A percentile compares a stretch with the other conserved stretches of the same genome.
Evolutionary conservation across 208 protist species (phyloP).

Genomic region (Leishmania major): DNA sequence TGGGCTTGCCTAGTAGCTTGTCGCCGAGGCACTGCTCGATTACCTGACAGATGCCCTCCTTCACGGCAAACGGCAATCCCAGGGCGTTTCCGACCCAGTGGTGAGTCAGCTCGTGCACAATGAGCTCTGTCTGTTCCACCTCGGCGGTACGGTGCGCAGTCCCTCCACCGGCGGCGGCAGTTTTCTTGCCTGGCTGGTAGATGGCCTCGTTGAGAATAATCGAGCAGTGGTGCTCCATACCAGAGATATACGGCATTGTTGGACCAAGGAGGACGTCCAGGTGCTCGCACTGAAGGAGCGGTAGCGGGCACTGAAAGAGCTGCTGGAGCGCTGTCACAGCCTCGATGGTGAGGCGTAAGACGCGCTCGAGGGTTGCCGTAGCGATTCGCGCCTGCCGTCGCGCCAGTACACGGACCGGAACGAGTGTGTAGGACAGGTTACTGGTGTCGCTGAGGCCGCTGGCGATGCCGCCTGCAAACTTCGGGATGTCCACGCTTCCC

Average conservation of each 20-base stretch:
- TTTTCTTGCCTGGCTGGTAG: constrained; percentile 25
- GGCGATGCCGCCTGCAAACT: background rate
- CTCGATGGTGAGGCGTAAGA: constrained; percentile 37
- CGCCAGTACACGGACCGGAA: constrained; percentile 32
- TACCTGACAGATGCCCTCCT: constrained; percentile 88
- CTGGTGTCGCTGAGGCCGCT: background rate
- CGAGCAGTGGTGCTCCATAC: constrained; percentile 89
- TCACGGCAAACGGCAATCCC: constrained; percentile 81
- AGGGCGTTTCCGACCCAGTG: constrained; percentile 88
- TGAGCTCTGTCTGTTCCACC: constrained; percentile 53
- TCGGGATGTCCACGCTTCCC: background rate
- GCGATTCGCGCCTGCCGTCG: constrained; percentile 23
- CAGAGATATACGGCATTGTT: constrained; percentile 81
- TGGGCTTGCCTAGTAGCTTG: constrained; percentile 38
- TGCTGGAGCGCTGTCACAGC: constrained; percentile 51
- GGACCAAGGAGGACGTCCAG: constrained; percentile 66
- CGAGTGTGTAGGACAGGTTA: background rate
- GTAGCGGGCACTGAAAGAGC: constrained; percentile 67
- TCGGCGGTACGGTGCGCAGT: constrained; percentile 5
- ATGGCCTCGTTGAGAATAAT: constrained; percentile 84
- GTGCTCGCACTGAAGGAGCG: constrained; percentile 45
- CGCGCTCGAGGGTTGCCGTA: constrained; percentile 25
- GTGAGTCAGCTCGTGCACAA: constrained; percentile 88
- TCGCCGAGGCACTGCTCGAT: constrained; percentile 74
- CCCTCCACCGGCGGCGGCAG: background rate